Conservation (phyloP, 2,329 filamentous ascomycete genomes). For the Botrytis elliptica region DNA sequence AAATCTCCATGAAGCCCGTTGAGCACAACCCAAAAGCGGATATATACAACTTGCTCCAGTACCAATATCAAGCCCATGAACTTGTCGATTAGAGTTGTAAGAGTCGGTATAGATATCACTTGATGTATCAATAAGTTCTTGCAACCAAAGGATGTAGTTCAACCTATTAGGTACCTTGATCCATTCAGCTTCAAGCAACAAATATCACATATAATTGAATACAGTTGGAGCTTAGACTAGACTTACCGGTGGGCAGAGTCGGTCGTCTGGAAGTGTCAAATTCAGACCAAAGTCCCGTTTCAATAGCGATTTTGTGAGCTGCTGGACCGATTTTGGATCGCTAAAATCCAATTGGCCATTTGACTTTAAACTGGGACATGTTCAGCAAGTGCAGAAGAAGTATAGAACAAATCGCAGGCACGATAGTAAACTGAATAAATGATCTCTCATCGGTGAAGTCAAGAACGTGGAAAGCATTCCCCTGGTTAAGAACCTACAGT, state of each 20-base stretch:
- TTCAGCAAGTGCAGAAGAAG: constrained; percentile 17
- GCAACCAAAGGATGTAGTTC: constrained; percentile 90
- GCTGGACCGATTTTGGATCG: constrained; percentile 73
- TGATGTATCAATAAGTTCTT: constrained; percentile 70
- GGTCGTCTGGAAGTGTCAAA: constrained; percentile 70
- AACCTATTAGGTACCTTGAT: constrained; percentile 62
- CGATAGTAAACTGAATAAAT: neutral
- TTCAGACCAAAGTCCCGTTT: constrained; percentile 70
- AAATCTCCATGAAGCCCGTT: constrained; percentile 70
- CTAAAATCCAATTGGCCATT: constrained; percentile 74
- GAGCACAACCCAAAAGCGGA: constrained; percentile 71
- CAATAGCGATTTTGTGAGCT: constrained; percentile 76
- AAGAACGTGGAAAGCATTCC: constrained; percentile 11
- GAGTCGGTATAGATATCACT: constrained; percentile 45
- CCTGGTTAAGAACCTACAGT: constrained; percentile 44
- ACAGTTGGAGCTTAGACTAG: neutral
- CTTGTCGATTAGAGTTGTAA: constrained; percentile 54
- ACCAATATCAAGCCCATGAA: constrained; percentile 79
- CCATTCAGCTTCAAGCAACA: neutral
- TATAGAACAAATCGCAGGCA: neutral
- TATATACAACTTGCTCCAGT: constrained; percentile 93
- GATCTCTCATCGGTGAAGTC: neutral
- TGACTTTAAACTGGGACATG: constrained; percentile 45
- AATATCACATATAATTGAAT: neutral
- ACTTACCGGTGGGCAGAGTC: constrained; percentile 79